A percentile compares a stretch with the other conserved stretches of the same genome.
These are phyloP conservation scores for Metschnikowia sp. DNA, from an alignment of 805 yeast genomes.

Conservation along the genomic window DNA sequence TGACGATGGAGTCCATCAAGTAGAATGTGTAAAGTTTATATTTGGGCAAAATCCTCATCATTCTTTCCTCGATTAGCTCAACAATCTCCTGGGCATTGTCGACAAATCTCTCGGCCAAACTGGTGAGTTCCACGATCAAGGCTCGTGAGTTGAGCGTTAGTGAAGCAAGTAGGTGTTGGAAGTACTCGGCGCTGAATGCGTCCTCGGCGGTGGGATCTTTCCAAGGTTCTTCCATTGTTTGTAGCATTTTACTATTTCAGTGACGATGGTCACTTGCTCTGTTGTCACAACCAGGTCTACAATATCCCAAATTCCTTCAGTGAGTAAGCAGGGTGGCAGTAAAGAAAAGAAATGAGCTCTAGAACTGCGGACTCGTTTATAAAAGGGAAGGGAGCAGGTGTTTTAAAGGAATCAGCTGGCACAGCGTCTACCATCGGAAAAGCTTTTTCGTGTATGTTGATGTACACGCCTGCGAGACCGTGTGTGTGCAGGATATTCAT, in stretches of 20 bases:
- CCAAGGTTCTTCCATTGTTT: background rate
- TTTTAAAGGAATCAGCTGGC: too few species aligned
- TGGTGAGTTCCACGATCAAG: constrained; percentile 37
- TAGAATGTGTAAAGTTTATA: constrained; percentile 34
- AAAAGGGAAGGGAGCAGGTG: too few species aligned
- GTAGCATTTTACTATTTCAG: constrained; percentile 8
- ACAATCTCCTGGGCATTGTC: constrained; percentile 33
- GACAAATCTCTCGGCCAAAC: constrained; percentile 33
- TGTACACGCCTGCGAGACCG: too few species aligned
- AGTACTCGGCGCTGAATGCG: constrained; percentile 26
- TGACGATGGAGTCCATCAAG: constrained; percentile 40
- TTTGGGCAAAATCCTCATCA: constrained; percentile 36
- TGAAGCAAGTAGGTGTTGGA: constrained; percentile 28
- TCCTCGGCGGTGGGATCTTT: constrained; percentile 17
- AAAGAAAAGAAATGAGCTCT: too few species aligned
- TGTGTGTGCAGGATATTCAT: too few species aligned
- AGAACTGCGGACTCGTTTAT: too few species aligned
- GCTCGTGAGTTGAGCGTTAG: constrained; percentile 38
- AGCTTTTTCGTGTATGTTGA: too few species aligned
- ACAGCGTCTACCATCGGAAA: too few species aligned
- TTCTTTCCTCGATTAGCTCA: constrained; percentile 33
- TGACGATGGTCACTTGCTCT: constrained; percentile 3
- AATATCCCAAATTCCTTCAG: background rate
- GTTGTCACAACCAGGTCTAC: constrained; percentile 9
- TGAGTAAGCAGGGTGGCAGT: background rate